phyloP scores from a whole-genome alignment of 108 stramenopile genomes.

The Fragilariopsis cylindrus region DNA sequence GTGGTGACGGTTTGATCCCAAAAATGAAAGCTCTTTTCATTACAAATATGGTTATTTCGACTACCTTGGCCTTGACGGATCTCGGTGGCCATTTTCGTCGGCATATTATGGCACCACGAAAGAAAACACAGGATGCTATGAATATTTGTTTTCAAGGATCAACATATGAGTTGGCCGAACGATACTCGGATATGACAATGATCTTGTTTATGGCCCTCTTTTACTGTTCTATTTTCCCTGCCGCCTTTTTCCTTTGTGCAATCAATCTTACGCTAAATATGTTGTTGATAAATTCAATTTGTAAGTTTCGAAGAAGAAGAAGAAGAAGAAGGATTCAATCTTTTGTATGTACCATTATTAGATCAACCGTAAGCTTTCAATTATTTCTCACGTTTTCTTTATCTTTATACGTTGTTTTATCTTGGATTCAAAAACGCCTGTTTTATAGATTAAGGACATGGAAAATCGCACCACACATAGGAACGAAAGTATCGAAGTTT shows the following conservation, averaged over 20 bases:
- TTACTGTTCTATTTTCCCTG: constrained; percentile 82
- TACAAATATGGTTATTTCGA: constrained; percentile 54
- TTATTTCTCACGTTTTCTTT: too few species aligned
- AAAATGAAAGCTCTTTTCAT: constrained; percentile 53
- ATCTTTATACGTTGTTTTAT: too few species aligned
- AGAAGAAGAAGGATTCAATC: too few species aligned
- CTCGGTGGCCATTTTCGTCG: constrained; percentile 62
- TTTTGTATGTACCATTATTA: too few species aligned
- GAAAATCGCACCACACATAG: constrained; percentile 70
- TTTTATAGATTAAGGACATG: constrained; percentile 58
- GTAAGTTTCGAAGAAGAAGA: not conserved
- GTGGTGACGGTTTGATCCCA: constrained; percentile 32
- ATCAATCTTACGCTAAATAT: constrained; percentile 66
- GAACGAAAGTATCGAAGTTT: constrained; percentile 65
- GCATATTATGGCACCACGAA: constrained; percentile 77
- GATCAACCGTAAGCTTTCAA: too few species aligned
- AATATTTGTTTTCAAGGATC: constrained; percentile 73
- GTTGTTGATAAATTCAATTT: constrained; percentile 69
- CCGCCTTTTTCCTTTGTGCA: constrained; percentile 71
- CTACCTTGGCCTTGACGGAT: constrained; percentile 31
- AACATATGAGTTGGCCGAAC: constrained; percentile 75
- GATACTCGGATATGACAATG: constrained; percentile 67
- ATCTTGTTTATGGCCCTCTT: constrained; percentile 74
- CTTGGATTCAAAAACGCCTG: too few species aligned
- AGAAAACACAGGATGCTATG: constrained; percentile 79